phyloP scores from a whole-genome alignment of 805 yeast species.

The Hyphopichia homilentoma region DNA sequence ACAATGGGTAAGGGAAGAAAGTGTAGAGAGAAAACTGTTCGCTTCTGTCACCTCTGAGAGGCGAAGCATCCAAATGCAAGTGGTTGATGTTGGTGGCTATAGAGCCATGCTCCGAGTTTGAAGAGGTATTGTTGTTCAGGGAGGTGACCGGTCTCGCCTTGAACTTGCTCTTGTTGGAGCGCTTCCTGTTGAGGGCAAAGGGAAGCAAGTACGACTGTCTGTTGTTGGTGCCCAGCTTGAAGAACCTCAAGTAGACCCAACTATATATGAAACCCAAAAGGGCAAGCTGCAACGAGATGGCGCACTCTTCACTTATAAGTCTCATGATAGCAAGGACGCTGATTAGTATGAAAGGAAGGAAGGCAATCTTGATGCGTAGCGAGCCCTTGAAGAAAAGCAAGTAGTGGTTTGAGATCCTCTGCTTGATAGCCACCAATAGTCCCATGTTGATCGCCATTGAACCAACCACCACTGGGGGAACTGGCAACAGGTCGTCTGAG shows the following conservation, averaged over 20 bases:
- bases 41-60: conserved; percentile 23
- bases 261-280: conserved; percentile 30
- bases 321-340: conserved; percentile 19
- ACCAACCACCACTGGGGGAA: conserved; percentile 48
- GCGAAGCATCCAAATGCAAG: conserved; percentile 15
- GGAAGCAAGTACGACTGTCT: conserved; percentile 43
- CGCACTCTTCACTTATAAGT: conserved; percentile 24
- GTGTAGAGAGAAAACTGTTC: conserved; percentile 33
- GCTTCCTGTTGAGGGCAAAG: conserved; percentile 16
- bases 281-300: conserved; percentile 19
- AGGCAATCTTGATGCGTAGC: conserved; percentile 41
- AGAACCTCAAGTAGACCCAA: conserved; percentile 39
- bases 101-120: not conserved
- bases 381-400: conserved; percentile 45
- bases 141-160: conserved; percentile 3
- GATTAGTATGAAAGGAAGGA: conserved; percentile 32
- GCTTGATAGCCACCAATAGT: conserved; percentile 61
- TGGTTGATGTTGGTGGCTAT: conserved; percentile 1
- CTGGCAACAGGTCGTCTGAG: conserved; percentile 11
- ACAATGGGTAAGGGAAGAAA: conserved; percentile 40
- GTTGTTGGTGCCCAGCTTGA: conserved; percentile 40
- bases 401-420: conserved; percentile 60
- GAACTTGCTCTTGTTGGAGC: conserved; percentile 11
- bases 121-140: not conserved
- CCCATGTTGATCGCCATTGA: conserved; percentile 55